Evolutionary conservation across 2,329 filamentous ascomycete genomes (phyloP).

Genomic region (Alternaria sp.): DNA sequence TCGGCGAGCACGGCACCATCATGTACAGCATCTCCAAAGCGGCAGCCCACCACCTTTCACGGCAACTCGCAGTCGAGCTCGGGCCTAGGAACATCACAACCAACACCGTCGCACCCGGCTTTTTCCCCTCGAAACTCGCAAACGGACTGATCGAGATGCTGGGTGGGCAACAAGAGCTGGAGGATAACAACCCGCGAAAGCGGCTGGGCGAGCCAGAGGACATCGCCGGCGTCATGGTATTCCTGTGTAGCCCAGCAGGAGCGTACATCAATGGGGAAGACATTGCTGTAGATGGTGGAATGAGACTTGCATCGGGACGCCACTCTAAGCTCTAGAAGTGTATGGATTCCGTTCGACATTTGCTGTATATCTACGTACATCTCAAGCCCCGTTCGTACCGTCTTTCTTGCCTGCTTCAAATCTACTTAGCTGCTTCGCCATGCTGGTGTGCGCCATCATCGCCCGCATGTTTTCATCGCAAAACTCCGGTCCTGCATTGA

Average conservation of each 20-base stretch:
- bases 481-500: conserved; percentile 24
- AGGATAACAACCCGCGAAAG: conserved; percentile 40
- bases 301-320: conserved; percentile 33
- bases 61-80: conserved; percentile 50
- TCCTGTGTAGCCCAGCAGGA: conserved; percentile 38
- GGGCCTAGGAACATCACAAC: conserved; percentile 49
- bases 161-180: conserved; percentile 51
- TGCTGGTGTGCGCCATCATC: conserved; percentile 41
- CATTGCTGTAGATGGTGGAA: conserved; percentile 41
- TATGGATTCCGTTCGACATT: not conserved
- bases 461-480: conserved; percentile 38
- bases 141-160: conserved; percentile 47
- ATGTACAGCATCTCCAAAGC: conserved; percentile 52
- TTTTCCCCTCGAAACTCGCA: conserved; percentile 49
- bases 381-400: conserved; percentile 2
- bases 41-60: conserved; percentile 47
- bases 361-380: not conserved
- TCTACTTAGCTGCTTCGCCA: conserved; percentile 34
- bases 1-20: conserved; percentile 48
- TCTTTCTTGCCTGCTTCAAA: conserved; percentile 27
- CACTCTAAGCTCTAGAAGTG: conserved; percentile 34
- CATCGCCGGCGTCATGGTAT: conserved; percentile 49
- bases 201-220: conserved; percentile 45
- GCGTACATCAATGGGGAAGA: conserved; percentile 44
- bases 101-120: conserved; percentile 50